Evolutionary conservation across 2,329 filamentous ascomycete species (phyloP).

Genomic region (Fusarium verrucosum): DNA sequence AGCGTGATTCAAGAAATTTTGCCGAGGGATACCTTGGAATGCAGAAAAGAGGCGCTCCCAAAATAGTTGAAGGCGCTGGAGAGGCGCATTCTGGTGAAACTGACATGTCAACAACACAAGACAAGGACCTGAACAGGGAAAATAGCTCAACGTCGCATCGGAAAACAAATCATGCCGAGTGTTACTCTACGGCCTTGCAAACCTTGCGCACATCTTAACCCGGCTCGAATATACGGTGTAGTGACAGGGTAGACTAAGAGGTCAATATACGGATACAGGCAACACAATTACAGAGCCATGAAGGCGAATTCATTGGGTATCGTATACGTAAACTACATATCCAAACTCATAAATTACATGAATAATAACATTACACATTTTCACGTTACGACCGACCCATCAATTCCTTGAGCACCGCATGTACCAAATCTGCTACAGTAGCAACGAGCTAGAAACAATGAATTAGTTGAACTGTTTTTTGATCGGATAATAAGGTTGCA

Average conservation of each 20-base stretch:
- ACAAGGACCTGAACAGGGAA: no score
- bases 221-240: background rate
- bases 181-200: background rate
- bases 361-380: background rate
- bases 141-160: background rate
- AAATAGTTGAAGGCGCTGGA: background rate
- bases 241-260: background rate
- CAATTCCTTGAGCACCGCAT: conserved; percentile 46
- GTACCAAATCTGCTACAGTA: conserved; percentile 47
- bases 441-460: conserved; percentile 43
- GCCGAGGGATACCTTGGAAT: background rate
- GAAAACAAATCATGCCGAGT: background rate
- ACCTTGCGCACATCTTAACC: background rate
- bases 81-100: background rate
- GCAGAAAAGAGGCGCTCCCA: background rate
- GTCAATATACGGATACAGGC: background rate
- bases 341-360: conserved; percentile 7
- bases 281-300: background rate
- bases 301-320: background rate
- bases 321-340: conserved; percentile 4
- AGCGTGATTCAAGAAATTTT: background rate
- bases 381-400: conserved; percentile 35
- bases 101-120: background rate
- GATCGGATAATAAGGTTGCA: background rate
- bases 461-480: background rate